Evolutionary conservation across 768 basidiomycete species (phyloP).

Genomic region (Hemileccinum impolitum): DNA sequence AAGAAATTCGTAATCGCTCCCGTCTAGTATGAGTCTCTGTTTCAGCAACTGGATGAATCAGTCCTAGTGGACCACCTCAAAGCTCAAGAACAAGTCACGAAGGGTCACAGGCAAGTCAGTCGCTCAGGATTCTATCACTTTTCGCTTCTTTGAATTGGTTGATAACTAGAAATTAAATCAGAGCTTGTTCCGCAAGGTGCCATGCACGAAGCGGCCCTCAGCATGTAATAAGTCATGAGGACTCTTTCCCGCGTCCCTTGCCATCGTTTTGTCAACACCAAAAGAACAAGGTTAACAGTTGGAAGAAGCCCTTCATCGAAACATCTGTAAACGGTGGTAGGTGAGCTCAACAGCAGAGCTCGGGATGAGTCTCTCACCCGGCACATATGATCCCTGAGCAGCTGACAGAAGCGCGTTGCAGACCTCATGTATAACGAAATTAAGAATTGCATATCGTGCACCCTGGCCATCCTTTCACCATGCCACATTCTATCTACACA

Average conservation of each 20-base stretch:
- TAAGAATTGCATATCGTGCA: constrained; percentile 2
- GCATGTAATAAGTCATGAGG: not conserved
- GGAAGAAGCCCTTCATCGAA: not conserved
- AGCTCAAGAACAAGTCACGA: too few species aligned
- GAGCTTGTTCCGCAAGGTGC: constrained; percentile 4
- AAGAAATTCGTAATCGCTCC: too few species aligned
- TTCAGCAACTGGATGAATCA: too few species aligned
- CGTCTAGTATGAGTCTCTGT: too few species aligned
- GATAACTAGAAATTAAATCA: not conserved
- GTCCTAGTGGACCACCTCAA: too few species aligned
- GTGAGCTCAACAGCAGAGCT: not conserved
- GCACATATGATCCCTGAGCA: not conserved
- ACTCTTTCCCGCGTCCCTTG: not conserved
- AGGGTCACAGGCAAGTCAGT: not conserved
- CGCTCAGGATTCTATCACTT: not conserved
- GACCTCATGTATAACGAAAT: constrained; percentile 5
- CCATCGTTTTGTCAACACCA: not conserved
- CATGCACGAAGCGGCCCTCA: not conserved
- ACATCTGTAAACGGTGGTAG: not conserved
- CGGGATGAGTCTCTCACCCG: not conserved
- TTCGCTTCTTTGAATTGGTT: not conserved
- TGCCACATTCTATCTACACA: constrained; percentile 4
- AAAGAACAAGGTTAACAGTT: not conserved
- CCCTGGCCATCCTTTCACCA: not conserved
- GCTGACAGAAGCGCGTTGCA: not conserved